phyloP scores from a whole-genome alignment of 2,329 filamentous ascomycete genomes.

The Cytospora mali region DNA sequence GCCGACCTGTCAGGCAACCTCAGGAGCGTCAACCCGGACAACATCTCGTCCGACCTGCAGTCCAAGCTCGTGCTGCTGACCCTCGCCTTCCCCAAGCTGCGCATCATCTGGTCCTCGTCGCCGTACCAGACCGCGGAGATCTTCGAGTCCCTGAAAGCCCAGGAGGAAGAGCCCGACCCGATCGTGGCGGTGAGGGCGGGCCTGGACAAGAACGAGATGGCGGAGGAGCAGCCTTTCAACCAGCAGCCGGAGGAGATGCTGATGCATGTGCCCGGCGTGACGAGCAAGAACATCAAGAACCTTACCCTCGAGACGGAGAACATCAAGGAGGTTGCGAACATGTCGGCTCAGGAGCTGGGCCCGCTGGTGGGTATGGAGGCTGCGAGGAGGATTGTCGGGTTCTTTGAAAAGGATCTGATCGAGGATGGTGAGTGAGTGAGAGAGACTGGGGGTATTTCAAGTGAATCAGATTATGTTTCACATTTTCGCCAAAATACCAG shows the following conservation, averaged over 20 bases:
- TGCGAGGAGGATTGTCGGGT: conserved; percentile 73
- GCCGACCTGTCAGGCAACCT: conserved; percentile 67
- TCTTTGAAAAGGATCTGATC: conserved; percentile 72
- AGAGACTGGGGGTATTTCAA: neutral
- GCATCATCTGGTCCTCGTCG: conserved; percentile 90
- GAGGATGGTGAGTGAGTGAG: conserved; percentile 51
- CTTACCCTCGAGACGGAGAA: conserved; percentile 74
- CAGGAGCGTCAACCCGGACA: conserved; percentile 62
- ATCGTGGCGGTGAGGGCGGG: conserved; percentile 83
- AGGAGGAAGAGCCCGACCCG: conserved; percentile 88
- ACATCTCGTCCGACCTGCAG: conserved; percentile 73
- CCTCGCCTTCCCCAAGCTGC: conserved; percentile 84
- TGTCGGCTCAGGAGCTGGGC: conserved; percentile 72
- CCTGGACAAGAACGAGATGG: conserved; percentile 64
- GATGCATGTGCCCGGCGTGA: conserved; percentile 80
- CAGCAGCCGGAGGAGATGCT: conserved; percentile 90
- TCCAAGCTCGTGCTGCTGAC: conserved; percentile 90
- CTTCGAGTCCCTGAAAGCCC: conserved; percentile 89
- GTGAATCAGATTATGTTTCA: neutral
- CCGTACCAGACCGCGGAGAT: conserved; percentile 98
- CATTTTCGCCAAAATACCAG: neutral
- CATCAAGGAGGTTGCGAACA: conserved; percentile 82
- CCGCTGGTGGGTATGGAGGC: conserved; percentile 76
- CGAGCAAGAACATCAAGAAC: conserved; percentile 72
- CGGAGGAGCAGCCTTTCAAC: conserved; percentile 75